Evolutionary conservation across 176 grass and related monocot genomes (phyloP).

Genomic region (Rhynchospora breviuscula): DNA sequence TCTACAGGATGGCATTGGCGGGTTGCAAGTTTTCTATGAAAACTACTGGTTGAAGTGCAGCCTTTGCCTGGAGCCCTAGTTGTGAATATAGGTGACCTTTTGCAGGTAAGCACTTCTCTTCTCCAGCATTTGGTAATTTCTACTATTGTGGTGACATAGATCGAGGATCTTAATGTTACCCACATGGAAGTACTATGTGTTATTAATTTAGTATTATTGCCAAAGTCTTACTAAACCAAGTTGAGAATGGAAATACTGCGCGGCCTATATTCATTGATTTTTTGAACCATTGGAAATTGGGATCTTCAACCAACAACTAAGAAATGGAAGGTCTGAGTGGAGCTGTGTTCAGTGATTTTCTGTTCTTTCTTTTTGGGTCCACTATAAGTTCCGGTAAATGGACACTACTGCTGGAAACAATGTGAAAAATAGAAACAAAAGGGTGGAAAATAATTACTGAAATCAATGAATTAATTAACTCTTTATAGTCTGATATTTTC

Average conservation of each 20-base stretch:
- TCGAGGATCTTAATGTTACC: not conserved
- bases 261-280: not conserved
- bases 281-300: not conserved
- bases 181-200: not conserved
- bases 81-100: conserved; percentile 45
- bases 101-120: conserved; percentile 27
- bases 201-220: not conserved
- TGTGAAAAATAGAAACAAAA: not conserved
- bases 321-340: too few relatives aligned
- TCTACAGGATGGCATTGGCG: conserved; percentile 38
- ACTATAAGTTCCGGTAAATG: not conserved
- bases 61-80: conserved; percentile 36
- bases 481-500: not conserved
- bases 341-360: not conserved
- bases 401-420: not conserved
- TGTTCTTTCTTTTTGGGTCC: not conserved
- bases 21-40: conserved; percentile 35
- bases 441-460: not conserved
- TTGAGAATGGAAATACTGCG: too few relatives aligned
- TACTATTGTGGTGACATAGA: not conserved
- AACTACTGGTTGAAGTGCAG: conserved; percentile 32
- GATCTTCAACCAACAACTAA: too few relatives aligned
- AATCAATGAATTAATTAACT: not conserved
- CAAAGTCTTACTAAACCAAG: not conserved
- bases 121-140: not conserved